Evolutionary conservation across 176 grass and related monocot genomes (phyloP).

Genomic region (Areca catechu): DNA sequence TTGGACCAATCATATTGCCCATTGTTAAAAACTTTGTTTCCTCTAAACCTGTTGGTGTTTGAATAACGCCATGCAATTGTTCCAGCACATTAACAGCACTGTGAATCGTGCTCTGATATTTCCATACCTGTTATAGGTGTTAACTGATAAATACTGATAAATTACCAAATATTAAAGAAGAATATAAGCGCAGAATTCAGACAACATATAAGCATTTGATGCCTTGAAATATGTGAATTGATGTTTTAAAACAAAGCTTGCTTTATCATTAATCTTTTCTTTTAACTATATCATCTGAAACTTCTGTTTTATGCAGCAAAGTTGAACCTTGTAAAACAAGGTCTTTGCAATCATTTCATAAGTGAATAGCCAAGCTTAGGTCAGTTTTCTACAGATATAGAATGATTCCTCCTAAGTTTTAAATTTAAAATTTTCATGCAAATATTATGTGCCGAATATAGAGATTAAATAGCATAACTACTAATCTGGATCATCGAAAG

Average conservation of each 20-base stretch:
- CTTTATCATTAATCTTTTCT: no score
- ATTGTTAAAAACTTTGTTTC: conserved; percentile 30
- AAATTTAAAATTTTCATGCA: no score
- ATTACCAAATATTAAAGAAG: not conserved
- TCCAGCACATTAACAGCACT: conserved; percentile 42
- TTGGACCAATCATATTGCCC: conserved; percentile 36
- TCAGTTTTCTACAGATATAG: no score
- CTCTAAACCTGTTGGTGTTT: conserved; percentile 37
- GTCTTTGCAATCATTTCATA: no score
- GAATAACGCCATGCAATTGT: conserved; percentile 25
- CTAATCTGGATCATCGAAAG: not conserved
- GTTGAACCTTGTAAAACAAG: no score
- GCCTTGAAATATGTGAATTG: no score
- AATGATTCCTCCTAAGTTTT: no score
- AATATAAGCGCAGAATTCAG: not conserved
- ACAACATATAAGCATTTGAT: not conserved
- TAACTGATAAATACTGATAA: not conserved
- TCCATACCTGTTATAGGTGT: conserved; percentile 34
- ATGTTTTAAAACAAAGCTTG: no score
- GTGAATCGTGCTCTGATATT: conserved; percentile 26
- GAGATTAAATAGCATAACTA: not conserved
- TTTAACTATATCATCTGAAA: no score
- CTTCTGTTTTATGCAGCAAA: no score
- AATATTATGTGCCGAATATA: no score
- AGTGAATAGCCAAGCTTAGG: no score